Base-by-base conservation (phyloP, 192 early-diverging fungal species). In the Chytriomyces hyalinus region DNA sequence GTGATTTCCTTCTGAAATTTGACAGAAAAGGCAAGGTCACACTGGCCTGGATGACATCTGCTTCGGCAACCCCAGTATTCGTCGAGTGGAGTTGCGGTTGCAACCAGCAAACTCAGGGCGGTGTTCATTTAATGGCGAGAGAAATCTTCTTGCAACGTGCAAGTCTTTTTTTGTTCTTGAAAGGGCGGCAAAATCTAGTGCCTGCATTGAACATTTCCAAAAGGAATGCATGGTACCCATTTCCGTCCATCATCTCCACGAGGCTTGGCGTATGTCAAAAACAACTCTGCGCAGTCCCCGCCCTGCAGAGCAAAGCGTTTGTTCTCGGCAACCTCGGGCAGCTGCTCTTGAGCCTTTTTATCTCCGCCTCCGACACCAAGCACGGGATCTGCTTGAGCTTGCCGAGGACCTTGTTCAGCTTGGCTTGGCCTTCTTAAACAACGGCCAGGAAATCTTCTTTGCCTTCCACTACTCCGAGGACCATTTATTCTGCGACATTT, bases 261-360 rank as follows among this genome's bases (percentile, higher is more conserved):
- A 95, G 92, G 80, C 90, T 95, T 49, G 94, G 53, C 20, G 5
- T 1, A 57, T 57, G 53, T 57, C 15, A 57, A 57, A 57, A 99
- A 99, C 49, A 95, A 88, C 85, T 99, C 96, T 26, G 97, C 97
- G 84, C 97, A 98, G 84, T 98, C 97, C 69, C 97, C 97, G 71
- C 97, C 97, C 84, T 99, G 97, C 43, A 99, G 86, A 74, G 98
- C 83, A 73, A 99, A 98, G 9, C 95, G 90, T 71, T 95, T 93
- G 72, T 93, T 93, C 73, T 93, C 88, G 49, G 96, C 95, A 28
- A 94, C 96, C 82, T 98, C 92, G n/a, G 87, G 86, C 45, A 98
- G 89, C 81, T 97, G 94, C 24, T 79, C 67, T 93, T 87, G 71
- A 99, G 86, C 8, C 89, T 90, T 49, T 92, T 89, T 78, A 98